phyloP scores from a whole-genome alignment of 108 stramenopile species.

The Fistulifera pelliculosa region DNA sequence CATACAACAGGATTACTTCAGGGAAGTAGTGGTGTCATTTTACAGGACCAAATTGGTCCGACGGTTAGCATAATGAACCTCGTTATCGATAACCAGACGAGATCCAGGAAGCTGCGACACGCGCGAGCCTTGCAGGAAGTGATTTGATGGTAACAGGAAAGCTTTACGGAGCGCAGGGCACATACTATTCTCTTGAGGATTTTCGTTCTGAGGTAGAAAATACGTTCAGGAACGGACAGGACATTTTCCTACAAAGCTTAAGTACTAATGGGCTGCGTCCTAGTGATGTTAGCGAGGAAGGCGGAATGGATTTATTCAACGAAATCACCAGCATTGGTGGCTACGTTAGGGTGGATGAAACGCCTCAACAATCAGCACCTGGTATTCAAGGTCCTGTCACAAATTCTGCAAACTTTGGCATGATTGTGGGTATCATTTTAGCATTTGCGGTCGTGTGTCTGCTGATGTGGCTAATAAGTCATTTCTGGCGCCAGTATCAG shows the following conservation, averaged over 20 bases:
- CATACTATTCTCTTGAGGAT: no score
- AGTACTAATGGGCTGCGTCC: not conserved
- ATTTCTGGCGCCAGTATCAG: no score
- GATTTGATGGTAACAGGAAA: no score
- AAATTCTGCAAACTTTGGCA: no score
- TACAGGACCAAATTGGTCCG: not conserved
- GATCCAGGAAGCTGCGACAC: not conserved
- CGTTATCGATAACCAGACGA: slow-evolving; percentile 1
- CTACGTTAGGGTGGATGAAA: no score
- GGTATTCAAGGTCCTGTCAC: no score
- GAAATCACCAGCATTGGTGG: no score
- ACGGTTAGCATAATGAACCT: not conserved
- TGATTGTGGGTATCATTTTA: no score
- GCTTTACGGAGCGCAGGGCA: no score
- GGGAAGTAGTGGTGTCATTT: not conserved
- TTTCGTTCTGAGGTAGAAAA: not conserved
- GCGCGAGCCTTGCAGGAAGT: slow-evolving; percentile 2
- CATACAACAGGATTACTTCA: not conserved
- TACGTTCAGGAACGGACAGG: not conserved
- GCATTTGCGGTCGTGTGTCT: no score
- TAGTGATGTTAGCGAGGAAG: not conserved
- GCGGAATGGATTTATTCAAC: not conserved
- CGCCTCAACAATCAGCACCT: no score
- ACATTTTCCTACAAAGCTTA: not conserved
- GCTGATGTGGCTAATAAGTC: no score